These are phyloP conservation scores for Colletotrichum shisoi DNA, from an alignment of 2,329 filamentous ascomycete genomes.

Conservation along the genomic window DNA sequence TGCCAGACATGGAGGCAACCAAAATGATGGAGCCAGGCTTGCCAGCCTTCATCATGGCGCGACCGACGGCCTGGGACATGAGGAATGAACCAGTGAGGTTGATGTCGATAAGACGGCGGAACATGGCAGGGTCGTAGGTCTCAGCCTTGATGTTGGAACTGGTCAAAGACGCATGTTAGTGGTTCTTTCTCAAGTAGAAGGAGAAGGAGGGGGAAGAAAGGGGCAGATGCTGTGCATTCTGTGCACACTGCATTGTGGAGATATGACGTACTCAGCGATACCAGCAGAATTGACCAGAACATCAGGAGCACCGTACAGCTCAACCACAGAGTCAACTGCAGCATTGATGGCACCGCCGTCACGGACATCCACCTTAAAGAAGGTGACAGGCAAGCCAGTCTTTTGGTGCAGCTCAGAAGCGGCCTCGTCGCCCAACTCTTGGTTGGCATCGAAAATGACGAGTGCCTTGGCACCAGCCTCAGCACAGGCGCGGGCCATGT, in stretches of 20 bases:
- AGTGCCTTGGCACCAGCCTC: slow-evolving; percentile 78
- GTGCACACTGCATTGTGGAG: slow-evolving; percentile 44
- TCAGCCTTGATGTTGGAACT: slow-evolving; percentile 82
- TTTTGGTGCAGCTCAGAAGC: slow-evolving; percentile 74
- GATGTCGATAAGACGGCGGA: slow-evolving; percentile 81
- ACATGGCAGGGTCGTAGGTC: slow-evolving; percentile 77
- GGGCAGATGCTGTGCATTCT: slow-evolving; percentile 41
- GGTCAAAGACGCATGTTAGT: slow-evolving; percentile 32
- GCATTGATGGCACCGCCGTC: slow-evolving; percentile 74
- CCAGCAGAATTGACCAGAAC: slow-evolving; percentile 82
- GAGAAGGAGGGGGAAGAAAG: slow-evolving; percentile 40
- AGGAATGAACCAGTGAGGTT: slow-evolving; percentile 83
- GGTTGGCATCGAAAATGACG: slow-evolving; percentile 79
- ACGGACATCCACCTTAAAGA: slow-evolving; percentile 82
- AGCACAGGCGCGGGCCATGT: slow-evolving; percentile 79
- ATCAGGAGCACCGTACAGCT: slow-evolving; percentile 73
- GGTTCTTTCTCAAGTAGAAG: slow-evolving; percentile 18
- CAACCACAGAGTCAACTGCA: slow-evolving; percentile 71
- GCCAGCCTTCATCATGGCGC: slow-evolving; percentile 75
- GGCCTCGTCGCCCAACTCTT: slow-evolving; percentile 74
- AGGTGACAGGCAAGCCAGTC: slow-evolving; percentile 76
- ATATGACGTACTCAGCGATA: slow-evolving; percentile 67
- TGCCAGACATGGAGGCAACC: slow-evolving; percentile 81
- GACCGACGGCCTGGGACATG: slow-evolving; percentile 75
- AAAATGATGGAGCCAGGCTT: slow-evolving; percentile 78